A percentile compares a stretch with the other conserved stretches of the same genome.
phyloP scores from a whole-genome alignment of 177 flowering plant species.

The Vitis hybrid region DNA sequence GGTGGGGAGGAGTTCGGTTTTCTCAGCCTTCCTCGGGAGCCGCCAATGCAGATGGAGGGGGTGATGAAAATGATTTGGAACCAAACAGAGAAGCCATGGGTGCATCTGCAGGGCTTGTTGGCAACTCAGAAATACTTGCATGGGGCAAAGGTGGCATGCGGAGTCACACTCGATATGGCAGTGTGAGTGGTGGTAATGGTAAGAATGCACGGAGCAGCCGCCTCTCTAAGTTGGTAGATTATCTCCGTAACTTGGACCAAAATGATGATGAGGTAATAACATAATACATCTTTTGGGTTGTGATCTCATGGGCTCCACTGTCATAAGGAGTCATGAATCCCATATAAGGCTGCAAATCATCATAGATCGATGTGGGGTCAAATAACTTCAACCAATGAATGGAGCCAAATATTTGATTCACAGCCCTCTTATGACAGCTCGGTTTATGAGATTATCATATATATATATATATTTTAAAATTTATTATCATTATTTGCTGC shows the following conservation, averaged over 20 bases:
- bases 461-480: too few relatives aligned
- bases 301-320: not conserved
- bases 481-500: too few relatives aligned
- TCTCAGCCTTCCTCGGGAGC: slow-evolving; percentile 36
- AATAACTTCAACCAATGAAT: not conserved
- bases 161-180: slow-evolving; percentile 74
- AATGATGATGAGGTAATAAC: slow-evolving; percentile 35
- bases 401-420: slow-evolving; percentile 1
- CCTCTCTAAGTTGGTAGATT: slow-evolving; percentile 58
- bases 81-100: slow-evolving; percentile 36
- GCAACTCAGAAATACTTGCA: slow-evolving; percentile 60
- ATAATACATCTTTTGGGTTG: not conserved
- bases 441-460: not conserved
- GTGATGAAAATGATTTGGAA: slow-evolving; percentile 52
- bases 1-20: slow-evolving; percentile 34
- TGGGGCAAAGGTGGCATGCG: slow-evolving; percentile 89
- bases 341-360: not conserved
- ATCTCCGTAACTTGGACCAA: slow-evolving; percentile 55
- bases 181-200: slow-evolving; percentile 38
- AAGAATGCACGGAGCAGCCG: slow-evolving; percentile 50
- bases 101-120: slow-evolving; percentile 51
- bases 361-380: not conserved
- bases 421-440: not conserved
- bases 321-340: not conserved
- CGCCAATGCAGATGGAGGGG: slow-evolving; percentile 39